Base-by-base conservation (phyloP, 805 yeast species). In the Barnettozyma vustinii region DNA sequence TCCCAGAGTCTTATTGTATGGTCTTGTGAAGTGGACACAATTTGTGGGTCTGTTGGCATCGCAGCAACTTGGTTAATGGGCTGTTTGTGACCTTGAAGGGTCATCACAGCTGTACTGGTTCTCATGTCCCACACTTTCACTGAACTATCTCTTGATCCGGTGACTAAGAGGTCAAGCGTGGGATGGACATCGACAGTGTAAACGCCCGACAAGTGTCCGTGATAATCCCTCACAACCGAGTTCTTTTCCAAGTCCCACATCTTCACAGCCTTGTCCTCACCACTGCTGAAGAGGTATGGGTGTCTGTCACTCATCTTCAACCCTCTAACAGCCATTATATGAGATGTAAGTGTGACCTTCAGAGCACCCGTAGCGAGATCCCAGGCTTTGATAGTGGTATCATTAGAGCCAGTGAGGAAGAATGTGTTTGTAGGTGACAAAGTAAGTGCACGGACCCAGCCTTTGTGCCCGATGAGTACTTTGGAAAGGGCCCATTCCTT, bases 191-290 rank as follows among this genome's bases (percentile, higher is more conserved):
- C 92, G 40, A 91, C 73, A 0, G 95, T 74, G 60, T 88, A 89
- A 2, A 94, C 87, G 4, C 96, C 95, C 27, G 96, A 87, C 23
- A 88, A 72, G 68, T 94, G 99, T 4, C 99, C 99, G 67, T 91
- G 95, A 65, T 88, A 94, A 58, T 90, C 89, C 48, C 97, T 72
- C 4, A 90, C 78, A 2, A 87, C 80, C 56, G 80, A 80, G 58
- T 91, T 88, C 59, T 81, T 79, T 64, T 92, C 98, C 56, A 94
- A 73, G 70, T 94, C 99, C 97, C 98, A 94, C 66, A 98, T 91
- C 62, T 88, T 81, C 9, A 90, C 88, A 23, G 90, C 75, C 64
- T 91, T 91, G 64, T 94, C 99, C 62, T 94, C 98, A 40, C 96
- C 86, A 21, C 94, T 91, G 13, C 92, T 80, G 63, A 91, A 94